Evolutionary conservation across 495 filamentous ascomycete species (phyloP).

Genomic region (Penicillium riverlandense): DNA sequence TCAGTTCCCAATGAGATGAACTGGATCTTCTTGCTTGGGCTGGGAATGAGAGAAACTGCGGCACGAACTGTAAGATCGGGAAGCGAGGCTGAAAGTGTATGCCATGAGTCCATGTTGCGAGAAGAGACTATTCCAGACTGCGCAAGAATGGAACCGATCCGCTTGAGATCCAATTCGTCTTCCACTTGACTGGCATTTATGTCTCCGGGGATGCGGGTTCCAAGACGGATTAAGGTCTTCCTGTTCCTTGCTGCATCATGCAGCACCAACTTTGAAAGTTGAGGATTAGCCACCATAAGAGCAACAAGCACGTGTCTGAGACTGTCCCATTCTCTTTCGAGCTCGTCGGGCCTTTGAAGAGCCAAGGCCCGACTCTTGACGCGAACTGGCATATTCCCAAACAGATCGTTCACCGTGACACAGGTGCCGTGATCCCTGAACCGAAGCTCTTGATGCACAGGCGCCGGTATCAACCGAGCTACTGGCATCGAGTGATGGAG

Average conservation of each 20-base stretch:
- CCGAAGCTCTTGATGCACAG: constrained; percentile 49
- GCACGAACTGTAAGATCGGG: constrained; percentile 53
- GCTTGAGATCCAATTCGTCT: constrained; percentile 18
- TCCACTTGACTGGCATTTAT: no score
- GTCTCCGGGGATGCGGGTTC: neutral
- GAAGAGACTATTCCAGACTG: constrained; percentile 57
- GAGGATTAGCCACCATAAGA: constrained; percentile 53
- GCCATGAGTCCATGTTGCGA: constrained; percentile 49
- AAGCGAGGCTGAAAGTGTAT: constrained; percentile 58
- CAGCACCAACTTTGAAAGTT: constrained; percentile 25
- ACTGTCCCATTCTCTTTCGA: constrained; percentile 64
- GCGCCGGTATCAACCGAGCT: constrained; percentile 59
- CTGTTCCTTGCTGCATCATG: constrained; percentile 23
- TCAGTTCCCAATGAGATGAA: constrained; percentile 71
- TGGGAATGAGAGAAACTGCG: constrained; percentile 62
- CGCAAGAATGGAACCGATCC: constrained; percentile 48
- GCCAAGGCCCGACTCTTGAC: constrained; percentile 65
- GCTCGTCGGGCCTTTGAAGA: constrained; percentile 40
- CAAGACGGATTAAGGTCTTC: constrained; percentile 24
- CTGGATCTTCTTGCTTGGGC: constrained; percentile 63
- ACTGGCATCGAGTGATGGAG: constrained; percentile 66
- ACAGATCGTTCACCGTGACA: constrained; percentile 76
- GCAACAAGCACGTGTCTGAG: constrained; percentile 53
- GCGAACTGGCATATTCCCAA: constrained; percentile 95
- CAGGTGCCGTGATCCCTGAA: constrained; percentile 64